Conservation (phyloP, 768 basidiomycete genomes). For the Termitomyces sp. region DNA sequence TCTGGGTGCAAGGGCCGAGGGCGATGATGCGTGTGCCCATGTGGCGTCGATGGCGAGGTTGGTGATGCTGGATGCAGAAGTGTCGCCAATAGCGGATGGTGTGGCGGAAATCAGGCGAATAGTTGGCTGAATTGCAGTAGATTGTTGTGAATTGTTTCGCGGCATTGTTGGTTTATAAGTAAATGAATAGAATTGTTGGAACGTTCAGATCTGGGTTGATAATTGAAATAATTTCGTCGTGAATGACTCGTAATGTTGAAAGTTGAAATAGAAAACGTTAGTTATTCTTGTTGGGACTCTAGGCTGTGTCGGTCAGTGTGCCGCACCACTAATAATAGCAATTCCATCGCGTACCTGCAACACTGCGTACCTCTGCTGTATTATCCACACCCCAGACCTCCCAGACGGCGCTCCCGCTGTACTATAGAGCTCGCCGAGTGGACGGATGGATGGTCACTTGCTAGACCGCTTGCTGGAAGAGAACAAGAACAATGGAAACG, state of each 20-base stretch:
- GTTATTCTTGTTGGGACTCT: slow-evolving; percentile 22
- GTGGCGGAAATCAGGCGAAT: slow-evolving; percentile 71
- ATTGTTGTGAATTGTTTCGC: slow-evolving; percentile 3
- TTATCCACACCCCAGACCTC: slow-evolving; percentile 14
- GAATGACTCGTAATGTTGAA: slow-evolving; percentile 1
- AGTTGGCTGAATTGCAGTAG: slow-evolving; percentile 38
- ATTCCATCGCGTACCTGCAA: background rate
- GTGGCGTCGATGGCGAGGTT: slow-evolving; percentile 32
- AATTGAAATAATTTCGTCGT: slow-evolving; percentile 1
- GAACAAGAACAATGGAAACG: slow-evolving; percentile 12
- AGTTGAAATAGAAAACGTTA: background rate
- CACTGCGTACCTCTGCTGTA: slow-evolving; percentile 11
- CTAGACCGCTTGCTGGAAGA: slow-evolving; percentile 10
- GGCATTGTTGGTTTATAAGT: slow-evolving; percentile 2
- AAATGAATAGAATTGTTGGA: slow-evolving; percentile 3
- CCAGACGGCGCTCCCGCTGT: slow-evolving; percentile 4
- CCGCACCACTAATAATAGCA: background rate
- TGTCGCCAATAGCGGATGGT: slow-evolving; percentile 48
- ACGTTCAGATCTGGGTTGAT: background rate
- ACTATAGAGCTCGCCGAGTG: slow-evolving; percentile 3
- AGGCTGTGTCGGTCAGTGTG: background rate
- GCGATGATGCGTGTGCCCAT: too few relatives aligned
- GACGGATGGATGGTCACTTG: slow-evolving; percentile 15
- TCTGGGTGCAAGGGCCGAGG: slow-evolving; percentile 25
- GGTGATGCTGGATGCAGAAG: slow-evolving; percentile 31